Base-by-base conservation (phyloP, 768 basidiomycete species). In the Russula earlei region DNA sequence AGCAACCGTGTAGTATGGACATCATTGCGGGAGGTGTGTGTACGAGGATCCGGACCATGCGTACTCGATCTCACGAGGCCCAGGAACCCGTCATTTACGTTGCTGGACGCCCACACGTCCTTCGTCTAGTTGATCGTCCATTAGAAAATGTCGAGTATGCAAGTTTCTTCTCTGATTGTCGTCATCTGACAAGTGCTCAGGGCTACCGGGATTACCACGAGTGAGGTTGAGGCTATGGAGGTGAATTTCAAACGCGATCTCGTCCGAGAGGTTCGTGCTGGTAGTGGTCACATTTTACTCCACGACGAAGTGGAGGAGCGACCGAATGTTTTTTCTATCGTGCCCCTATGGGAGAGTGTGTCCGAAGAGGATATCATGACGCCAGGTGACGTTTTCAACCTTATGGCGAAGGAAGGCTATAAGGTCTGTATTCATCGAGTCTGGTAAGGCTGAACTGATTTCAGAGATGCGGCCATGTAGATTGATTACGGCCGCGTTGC, bases 261-360 rank as follows among this genome's bases (percentile, higher is more conserved):
- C 11, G 71, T 96, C 7, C 75, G 78, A 3, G 96, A 99, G 70
- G 74, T 94, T n/a, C 75, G 76, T 40, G 72, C 75, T 29, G 80
- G 80, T 34, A 65, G 79, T 33, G 93, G 93, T 4, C 81, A 89
- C 24, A 82, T 99, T 40, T 73, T 99, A 0, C 77, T 98, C 2
- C 96, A 98, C 61, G 95, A 98, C 64, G 95, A 99, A 71, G 81
- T 96, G 6, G 94, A 96, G 68, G 93, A 95, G 52, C 78, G 87
- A 37, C 89, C 93, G 1, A 94, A 94, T 2, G 77, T 82, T 0
- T 98, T 92, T 69, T 78, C 85, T 10, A 88, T 99, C 61, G 85
- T 96, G 36, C 94, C 96, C 1, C 83, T 93, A 46, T 99, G 94
- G 95, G 94, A 97, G 70, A 83, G 81, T 2, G 84, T 95, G 3